Evolutionary conservation across 1,284 basidiomycete genomes (phyloP).

Genomic region (Hemileia vastatrix): DNA sequence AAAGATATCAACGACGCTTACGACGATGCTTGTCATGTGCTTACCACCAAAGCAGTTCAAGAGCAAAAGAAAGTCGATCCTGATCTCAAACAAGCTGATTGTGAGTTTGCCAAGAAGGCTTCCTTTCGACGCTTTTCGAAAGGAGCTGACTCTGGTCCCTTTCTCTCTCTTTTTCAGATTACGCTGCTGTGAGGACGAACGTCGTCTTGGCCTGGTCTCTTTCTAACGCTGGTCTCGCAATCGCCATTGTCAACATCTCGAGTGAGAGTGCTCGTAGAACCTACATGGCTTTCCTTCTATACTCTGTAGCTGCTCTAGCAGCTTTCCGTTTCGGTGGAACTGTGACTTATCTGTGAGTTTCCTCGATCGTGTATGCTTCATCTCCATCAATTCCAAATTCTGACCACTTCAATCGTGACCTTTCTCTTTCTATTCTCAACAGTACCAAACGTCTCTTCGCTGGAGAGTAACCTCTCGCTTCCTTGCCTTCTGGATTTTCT

Average conservation of each 20-base stretch:
- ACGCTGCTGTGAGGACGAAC: slow-evolving; percentile 23
- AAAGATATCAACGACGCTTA: slow-evolving; percentile 41
- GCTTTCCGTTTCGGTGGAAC: slow-evolving; percentile 33
- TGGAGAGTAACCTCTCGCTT: too few species aligned
- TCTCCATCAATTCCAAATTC: background rate
- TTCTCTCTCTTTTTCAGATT: slow-evolving; percentile 24
- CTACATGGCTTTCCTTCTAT: slow-evolving; percentile 42
- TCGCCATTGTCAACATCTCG: slow-evolving; percentile 37
- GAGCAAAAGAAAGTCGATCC: slow-evolving; percentile 27
- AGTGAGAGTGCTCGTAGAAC: slow-evolving; percentile 26
- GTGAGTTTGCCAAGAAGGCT: background rate
- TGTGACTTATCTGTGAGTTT: slow-evolving; percentile 26
- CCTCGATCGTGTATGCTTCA: background rate
- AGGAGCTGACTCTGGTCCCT: background rate
- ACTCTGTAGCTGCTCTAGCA: slow-evolving; percentile 35
- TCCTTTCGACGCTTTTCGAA: background rate
- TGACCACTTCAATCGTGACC: too few species aligned
- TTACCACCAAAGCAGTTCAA: slow-evolving; percentile 32
- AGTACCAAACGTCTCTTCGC: too few species aligned
- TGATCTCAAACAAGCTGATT: slow-evolving; percentile 35
- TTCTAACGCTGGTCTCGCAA: slow-evolving; percentile 37
- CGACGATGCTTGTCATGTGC: slow-evolving; percentile 40
- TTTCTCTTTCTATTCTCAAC: too few species aligned
- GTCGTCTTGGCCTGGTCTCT: slow-evolving; percentile 28
- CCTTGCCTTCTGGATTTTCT: too few species aligned